These are phyloP conservation scores for Capronia coronata DNA, from an alignment of 2,329 filamentous ascomycete species.

Conservation along the genomic window DNA sequence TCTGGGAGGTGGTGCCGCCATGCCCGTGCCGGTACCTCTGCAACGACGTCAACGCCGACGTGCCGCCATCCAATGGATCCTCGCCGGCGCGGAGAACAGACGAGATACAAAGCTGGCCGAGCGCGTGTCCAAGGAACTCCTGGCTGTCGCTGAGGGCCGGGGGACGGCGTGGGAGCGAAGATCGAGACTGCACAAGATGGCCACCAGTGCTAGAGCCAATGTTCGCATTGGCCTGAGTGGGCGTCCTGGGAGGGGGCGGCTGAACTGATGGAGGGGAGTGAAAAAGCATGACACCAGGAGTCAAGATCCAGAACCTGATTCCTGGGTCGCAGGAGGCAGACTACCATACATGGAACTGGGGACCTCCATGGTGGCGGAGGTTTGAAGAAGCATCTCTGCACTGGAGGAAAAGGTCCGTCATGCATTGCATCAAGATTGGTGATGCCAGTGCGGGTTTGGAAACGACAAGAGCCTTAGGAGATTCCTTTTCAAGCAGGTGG, in stretches of 20 bases:
- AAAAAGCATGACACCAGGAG: too few relatives aligned
- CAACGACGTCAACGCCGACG: conserved; percentile 67
- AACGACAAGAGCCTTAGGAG: too few relatives aligned
- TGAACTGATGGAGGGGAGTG: too few relatives aligned
- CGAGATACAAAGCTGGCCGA: conserved; percentile 67
- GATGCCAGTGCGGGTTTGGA: too few relatives aligned
- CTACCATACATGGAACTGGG: too few relatives aligned
- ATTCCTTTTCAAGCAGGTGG: too few relatives aligned
- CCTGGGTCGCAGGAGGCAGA: too few relatives aligned
- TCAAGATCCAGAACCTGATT: too few relatives aligned
- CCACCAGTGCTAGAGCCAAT: conserved; percentile 72
- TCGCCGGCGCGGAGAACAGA: conserved; percentile 75
- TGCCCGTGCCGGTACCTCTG: conserved; percentile 77
- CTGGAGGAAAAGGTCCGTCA: too few relatives aligned
- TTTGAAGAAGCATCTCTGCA: too few relatives aligned
- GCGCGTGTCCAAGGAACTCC: conserved; percentile 75
- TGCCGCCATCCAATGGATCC: conserved; percentile 78
- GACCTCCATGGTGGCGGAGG: too few relatives aligned
- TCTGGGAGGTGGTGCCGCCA: conserved; percentile 75
- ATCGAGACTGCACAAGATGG: conserved; percentile 69
- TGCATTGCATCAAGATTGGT: too few relatives aligned
- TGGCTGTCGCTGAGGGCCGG: conserved; percentile 79
- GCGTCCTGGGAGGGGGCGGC: conserved; percentile 6
- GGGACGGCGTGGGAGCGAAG: conserved; percentile 81
- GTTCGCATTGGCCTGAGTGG: conserved; percentile 35